A percentile compares a stretch with the other conserved stretches of the same genome.
Conservation (phyloP, 1,139 yeast genomes). For the Pneumocystis wakefieldiae region DNA sequence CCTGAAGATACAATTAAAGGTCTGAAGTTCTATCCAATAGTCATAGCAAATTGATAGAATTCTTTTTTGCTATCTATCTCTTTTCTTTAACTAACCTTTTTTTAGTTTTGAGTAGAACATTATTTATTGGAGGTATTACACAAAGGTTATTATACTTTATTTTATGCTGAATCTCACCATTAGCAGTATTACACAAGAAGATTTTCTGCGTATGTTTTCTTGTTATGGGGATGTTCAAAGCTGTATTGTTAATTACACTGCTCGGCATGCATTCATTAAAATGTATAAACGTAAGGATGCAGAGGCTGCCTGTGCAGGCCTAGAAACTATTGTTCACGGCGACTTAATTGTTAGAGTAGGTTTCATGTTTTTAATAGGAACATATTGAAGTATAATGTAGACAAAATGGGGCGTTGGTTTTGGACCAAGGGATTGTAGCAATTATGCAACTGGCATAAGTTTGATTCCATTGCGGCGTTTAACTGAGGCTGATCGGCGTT, state of each 20-base stretch:
- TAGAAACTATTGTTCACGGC: slow-evolving; percentile 40
- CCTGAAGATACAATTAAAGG: slow-evolving; percentile 77
- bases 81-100: neutral
- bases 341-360: slow-evolving; percentile 39
- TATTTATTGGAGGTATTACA: slow-evolving; percentile 90
- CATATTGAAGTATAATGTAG: slow-evolving; percentile 9
- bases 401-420: slow-evolving; percentile 98
- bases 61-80: neutral
- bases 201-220: slow-evolving; percentile 43
- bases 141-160: slow-evolving; percentile 19
- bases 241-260: slow-evolving; percentile 68
- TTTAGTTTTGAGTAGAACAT: slow-evolving; percentile 38
- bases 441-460: slow-evolving; percentile 79
- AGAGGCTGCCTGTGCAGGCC: slow-evolving; percentile 42
- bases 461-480: slow-evolving; percentile 72
- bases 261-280: slow-evolving; percentile 91
- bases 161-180: neutral
- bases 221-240: slow-evolving; percentile 95
- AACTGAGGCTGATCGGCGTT: slow-evolving; percentile 82
- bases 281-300: slow-evolving; percentile 94
- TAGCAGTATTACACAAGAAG: slow-evolving; percentile 53
- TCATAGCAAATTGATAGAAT: neutral
- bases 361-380: neutral
- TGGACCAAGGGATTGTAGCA: slow-evolving; percentile 97
- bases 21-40: slow-evolving; percentile 29